Conservation (phyloP, 2,329 filamentous ascomycete species). For the Ophiostoma himal-ulmi region DNA sequence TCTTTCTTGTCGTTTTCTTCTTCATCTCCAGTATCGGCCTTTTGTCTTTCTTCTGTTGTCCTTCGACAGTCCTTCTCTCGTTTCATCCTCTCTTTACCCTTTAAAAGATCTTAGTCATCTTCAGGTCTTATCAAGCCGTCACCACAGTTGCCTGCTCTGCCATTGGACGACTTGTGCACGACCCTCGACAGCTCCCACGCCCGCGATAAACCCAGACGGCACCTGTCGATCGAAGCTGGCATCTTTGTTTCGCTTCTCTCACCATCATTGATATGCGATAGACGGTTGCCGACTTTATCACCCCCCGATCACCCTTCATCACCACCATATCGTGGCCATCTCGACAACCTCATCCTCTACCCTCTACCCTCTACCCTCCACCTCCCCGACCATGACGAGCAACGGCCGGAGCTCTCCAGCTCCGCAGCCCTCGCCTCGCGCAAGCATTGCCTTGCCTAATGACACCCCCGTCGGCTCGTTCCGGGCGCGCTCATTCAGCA, state of each 20-base stretch:
- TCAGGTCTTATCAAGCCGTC: slow-evolving; percentile 9
- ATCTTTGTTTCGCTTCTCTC: neutral
- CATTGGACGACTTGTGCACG: slow-evolving; percentile 13
- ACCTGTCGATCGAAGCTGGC: neutral
- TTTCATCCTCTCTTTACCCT: neutral
- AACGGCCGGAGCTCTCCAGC: slow-evolving; percentile 26
- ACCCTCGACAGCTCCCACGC: neutral
- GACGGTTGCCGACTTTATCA: neutral
- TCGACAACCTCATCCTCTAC: neutral
- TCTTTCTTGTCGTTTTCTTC: neutral
- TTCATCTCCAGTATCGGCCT: neutral
- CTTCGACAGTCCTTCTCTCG: neutral
- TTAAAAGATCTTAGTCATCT: neutral
- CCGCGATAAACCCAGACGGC: neutral
- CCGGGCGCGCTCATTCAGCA: slow-evolving; percentile 43
- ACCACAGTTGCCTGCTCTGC: slow-evolving; percentile 17
- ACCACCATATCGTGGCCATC: neutral
- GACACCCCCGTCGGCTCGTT: slow-evolving; percentile 45
- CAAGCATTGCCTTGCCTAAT: slow-evolving; percentile 39
- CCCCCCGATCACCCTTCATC: neutral
- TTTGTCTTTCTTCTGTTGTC: neutral
- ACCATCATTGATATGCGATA: neutral
- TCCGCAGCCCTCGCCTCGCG: slow-evolving; percentile 24
- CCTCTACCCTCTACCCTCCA: neutral
- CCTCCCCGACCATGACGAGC: slow-evolving; percentile 20